Evolutionary conservation across 1,139 yeast genomes (phyloP), one percentile per base, ranked within the genome.

Genomic region (Nakaseomyces nivariensis): DNA sequence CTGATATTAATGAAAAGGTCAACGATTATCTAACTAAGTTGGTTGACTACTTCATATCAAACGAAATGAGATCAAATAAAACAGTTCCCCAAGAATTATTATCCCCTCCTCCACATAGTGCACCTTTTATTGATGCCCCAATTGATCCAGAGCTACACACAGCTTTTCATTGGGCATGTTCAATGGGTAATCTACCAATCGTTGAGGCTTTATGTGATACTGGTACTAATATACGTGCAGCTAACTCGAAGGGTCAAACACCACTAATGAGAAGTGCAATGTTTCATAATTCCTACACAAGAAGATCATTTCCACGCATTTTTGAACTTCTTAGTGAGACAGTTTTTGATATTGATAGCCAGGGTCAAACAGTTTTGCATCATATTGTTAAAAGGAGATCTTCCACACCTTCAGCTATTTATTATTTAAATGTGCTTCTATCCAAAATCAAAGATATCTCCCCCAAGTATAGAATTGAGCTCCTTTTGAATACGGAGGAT

Each of bases 91-190:
- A 56, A 33, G 67, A 61, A 13, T 69, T 89, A 38, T 72, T 81
- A 50, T 73, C 76, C 51, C 88, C 92, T 1, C 95, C 95, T 0
- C 71, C 55, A 24, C 54, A 63, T 44, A 59, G 66, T 46, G 62
- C 64, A 29, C 68, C 68, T 10, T 64, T 60, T 45, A 63, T 66
- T 34, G 68, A 64, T 55, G 65, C 62, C 1, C 68, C 92, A 6
- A 88, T 92, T 49, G 98, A 92, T 62, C 95, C 88, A 52, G 97
- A 92, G 64, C 95, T 96, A 0, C 96, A 92, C 61, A 86, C 97
- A 0, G 90, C 96, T 0, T 79, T 92, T 58, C 97, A 92, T 66
- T 90, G 97, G 97, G 96, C 97, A 0, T 85, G 96, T 43, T 85
- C 97, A 0, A 83, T 92, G 74, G 97, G 97, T 4, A 81, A 83